Evolutionary conservation across 768 basidiomycete species (phyloP).

Genomic region (Kwoniella mangroviensis): DNA sequence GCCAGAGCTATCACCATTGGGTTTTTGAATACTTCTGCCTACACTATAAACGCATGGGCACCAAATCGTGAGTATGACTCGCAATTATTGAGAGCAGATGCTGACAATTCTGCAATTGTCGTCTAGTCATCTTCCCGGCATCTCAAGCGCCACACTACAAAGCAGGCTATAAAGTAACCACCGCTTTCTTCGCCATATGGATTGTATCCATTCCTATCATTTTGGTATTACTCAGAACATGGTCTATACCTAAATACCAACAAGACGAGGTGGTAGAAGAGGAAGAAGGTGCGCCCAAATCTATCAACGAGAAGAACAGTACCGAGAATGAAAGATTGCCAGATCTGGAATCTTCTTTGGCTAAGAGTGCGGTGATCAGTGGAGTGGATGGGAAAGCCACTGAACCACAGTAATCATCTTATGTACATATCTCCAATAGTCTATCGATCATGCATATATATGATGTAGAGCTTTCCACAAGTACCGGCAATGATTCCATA

Average conservation of each 20-base stretch:
- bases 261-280: slow-evolving; percentile 1
- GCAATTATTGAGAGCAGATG: no score
- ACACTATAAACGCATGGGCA: slow-evolving; percentile 38
- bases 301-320: not conserved
- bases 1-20: slow-evolving; percentile 35
- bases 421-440: no score
- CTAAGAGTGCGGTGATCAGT: not conserved
- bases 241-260: slow-evolving; percentile 5
- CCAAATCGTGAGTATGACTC: slow-evolving; percentile 25
- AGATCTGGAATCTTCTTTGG: slow-evolving; percentile 10
- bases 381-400: slow-evolving; percentile 17
- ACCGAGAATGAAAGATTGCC: not conserved
- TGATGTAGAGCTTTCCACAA: not conserved
- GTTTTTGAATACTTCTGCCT: slow-evolving; percentile 32
- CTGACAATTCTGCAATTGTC: slow-evolving; percentile 1
- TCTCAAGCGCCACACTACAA: slow-evolving; percentile 43
- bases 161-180: slow-evolving; percentile 44
- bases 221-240: slow-evolving; percentile 1
- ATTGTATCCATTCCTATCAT: slow-evolving; percentile 22
- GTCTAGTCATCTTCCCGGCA: slow-evolving; percentile 43
- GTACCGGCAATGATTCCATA: no score
- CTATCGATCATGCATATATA: not conserved
- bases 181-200: slow-evolving; percentile 29
- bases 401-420: slow-evolving; percentile 1
- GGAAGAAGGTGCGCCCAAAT: not conserved